Base-by-base conservation (phyloP, 805 yeast genomes). In the Barnettozyma salicaria region DNA sequence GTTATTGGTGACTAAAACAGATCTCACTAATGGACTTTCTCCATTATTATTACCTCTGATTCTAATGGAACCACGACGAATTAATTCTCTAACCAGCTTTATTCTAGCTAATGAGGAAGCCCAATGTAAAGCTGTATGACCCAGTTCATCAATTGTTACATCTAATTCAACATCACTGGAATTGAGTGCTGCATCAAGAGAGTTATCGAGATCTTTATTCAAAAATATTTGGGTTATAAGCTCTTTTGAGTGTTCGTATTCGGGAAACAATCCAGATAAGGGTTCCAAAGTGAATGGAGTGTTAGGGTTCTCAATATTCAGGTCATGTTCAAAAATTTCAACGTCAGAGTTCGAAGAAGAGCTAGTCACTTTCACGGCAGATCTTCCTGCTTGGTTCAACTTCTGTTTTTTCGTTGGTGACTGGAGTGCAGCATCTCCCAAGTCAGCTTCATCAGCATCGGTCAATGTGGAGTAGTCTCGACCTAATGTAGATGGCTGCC, bases 101-200 rank as follows among this genome's bases (percentile, higher is more conserved):
- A 80, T 61, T 40, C 86, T 76, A 0, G 95, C 97, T 57, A 92
- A 70, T 1, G 97, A 85, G 12, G 97, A 79, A 4, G 97, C 94
- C 94, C 97, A 85, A 60, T 92, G 99, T 40, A 92, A 68, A 1
- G 96, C 87, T 0, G 96, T 82, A 55, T 92, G 92, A 1, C 97
- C 97, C 40, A 81, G 76, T 49, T 85, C 94, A 60, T 94, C 99
- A 30, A 94, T 84, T 1, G 96, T 80, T 23, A 87, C 85, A 52
- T 87, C 92, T 34, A 89, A 67, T 41, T 76, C 72, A 25, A 85
- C 66, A 27, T 67, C 48, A 7, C 40, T 36, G 5, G 51, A 34
- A 0, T 39, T 42, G 6, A 40, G 24, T 22, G 59, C 59, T 17
- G 55, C 55, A 16, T 53, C 51, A 12, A 56, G 50, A 11, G 63